Evolutionary conservation across 148 eudicot species (phyloP).

Genomic region (Bassia scoparia): DNA sequence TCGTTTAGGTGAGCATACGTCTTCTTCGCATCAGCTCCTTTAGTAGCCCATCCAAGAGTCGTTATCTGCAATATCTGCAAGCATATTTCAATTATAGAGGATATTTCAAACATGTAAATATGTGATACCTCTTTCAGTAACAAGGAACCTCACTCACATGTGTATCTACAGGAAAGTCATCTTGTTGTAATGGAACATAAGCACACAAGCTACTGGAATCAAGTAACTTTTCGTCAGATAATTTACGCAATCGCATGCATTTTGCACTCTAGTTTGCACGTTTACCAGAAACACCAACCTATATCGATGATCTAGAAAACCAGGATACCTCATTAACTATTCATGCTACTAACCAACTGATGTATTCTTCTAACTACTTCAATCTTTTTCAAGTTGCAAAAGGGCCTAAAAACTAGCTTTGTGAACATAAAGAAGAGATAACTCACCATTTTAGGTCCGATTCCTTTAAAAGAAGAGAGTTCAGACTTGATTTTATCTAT

Average conservation of each 20-base stretch:
- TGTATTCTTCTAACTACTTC: background rate
- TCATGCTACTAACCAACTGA: background rate
- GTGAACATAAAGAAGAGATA: background rate
- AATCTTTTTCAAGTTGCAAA: background rate
- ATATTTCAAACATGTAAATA: background rate
- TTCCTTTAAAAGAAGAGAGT: constrained; percentile 80
- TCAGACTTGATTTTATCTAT: constrained; percentile 68
- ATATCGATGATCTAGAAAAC: background rate
- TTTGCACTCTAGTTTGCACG: background rate
- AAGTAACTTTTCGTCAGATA: background rate
- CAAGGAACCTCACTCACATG: constrained; percentile 46
- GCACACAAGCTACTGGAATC: constrained; percentile 80
- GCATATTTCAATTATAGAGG: constrained; percentile 12
- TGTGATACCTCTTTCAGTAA: background rate
- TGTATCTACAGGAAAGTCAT: constrained; percentile 91
- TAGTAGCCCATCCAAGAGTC: constrained; percentile 67
- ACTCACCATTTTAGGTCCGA: constrained; percentile 85
- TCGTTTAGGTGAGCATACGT: constrained; percentile 77
- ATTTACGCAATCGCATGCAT: background rate
- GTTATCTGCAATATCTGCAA: constrained; percentile 76
- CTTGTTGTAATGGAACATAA: constrained; percentile 73
- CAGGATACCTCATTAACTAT: background rate
- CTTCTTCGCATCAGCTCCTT: constrained; percentile 66
- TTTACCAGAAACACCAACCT: background rate
- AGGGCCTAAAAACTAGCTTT: background rate